These are phyloP conservation scores for Solanum dulcamara DNA, from an alignment of 257 asterid species.

Conservation along the genomic window DNA sequence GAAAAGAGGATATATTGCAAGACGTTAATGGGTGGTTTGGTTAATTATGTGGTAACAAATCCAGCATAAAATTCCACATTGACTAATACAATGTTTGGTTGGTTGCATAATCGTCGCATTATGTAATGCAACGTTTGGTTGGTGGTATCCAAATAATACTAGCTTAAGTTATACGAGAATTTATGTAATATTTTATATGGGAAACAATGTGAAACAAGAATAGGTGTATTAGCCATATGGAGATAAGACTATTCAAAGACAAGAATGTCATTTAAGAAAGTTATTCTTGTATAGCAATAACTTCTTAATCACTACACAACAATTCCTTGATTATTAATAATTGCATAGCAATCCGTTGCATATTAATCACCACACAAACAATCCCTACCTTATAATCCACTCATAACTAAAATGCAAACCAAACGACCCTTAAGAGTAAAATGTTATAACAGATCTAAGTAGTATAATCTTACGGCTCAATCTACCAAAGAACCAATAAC, in stretches of 20 bases:
- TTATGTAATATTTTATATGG: background rate
- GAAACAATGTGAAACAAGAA: background rate
- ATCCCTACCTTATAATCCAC: background rate
- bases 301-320: background rate
- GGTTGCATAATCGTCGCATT: background rate
- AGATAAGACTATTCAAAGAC: background rate
- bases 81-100: background rate
- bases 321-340: background rate
- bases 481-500: background rate
- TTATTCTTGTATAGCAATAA: background rate
- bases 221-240: background rate
- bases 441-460: background rate
- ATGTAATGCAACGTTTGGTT: background rate
- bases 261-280: background rate
- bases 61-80: background rate
- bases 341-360: background rate
- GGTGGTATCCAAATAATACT: background rate
- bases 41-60: background rate
- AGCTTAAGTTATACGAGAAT: background rate
- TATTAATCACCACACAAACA: background rate
- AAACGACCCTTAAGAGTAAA: background rate
- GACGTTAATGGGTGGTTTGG: background rate
- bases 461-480: background rate
- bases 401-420: background rate
- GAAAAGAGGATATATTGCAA: slow-evolving; percentile 1